Base-by-base conservation (phyloP, 2,329 filamentous ascomycete genomes). In the Neonectria neomacrospora region DNA sequence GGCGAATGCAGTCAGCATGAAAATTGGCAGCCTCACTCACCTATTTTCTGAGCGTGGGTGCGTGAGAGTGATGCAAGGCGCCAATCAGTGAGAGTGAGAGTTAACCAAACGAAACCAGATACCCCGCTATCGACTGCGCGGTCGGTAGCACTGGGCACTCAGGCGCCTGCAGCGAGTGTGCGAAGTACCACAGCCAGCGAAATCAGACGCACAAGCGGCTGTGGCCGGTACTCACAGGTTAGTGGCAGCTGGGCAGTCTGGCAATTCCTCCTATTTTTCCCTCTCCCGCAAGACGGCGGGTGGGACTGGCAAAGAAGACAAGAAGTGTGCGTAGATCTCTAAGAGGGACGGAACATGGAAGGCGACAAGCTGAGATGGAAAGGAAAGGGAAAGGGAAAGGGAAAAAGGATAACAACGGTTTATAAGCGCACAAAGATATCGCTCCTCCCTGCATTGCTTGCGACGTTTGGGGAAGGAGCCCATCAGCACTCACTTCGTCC, bases 1-100 rank as follows among this genome's bases (percentile, higher is more conserved):
- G 47, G 39, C 41, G 22, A 52, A 70, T 60, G 61, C 64, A 69
- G 70, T 66, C 56, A 70, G 68, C 62, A 66, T 62, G 52, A 50
- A 71, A 61, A 61, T 56, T 62, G 66, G 62, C 59, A 64, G 61
- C 66, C 66, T 68, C 66, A 66, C 69, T 72, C 63, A 71, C 70
- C 69, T 71, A 63, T 62, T 72, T 66, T 66, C 62, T 66, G 61
- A 59, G 64, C 69, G 60, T 64, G 58, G 59, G 67, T 67, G 67
- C 65, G 66, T 67, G 59, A 71, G 69, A 70, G 60, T 39, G 64
- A 53, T 54, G 59, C 59, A 72, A 69, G 60, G 66, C 68, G 70
- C 70, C 70, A 71, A 71, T 72, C 69, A 72, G 39, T 61, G 62
- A 50, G 65, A 65, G 67, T 52, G 56, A 63, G 39, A 63, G 63